Conservation (phyloP, 805 yeast species). For the Myxozyma vanderwaltii region DNA sequence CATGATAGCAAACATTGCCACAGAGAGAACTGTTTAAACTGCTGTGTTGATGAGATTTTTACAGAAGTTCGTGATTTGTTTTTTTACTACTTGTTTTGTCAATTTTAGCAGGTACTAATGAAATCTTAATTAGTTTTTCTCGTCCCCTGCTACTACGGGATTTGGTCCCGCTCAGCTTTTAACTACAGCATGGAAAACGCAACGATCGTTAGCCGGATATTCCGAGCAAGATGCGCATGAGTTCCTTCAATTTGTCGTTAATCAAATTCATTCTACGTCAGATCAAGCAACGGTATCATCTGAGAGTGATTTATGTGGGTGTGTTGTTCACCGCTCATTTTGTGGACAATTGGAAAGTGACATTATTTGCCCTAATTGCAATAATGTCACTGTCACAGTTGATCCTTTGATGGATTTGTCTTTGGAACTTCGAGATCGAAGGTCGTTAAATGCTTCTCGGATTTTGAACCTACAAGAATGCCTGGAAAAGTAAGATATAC, state of each 20-base stretch:
- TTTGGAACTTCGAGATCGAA: slow-evolving; percentile 42
- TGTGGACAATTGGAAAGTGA: slow-evolving; percentile 81
- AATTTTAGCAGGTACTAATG: not conserved
- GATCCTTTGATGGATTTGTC: slow-evolving; percentile 93
- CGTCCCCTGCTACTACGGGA: slow-evolving; percentile 62
- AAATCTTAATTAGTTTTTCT: slow-evolving; percentile 56
- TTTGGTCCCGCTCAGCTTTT: slow-evolving; percentile 80
- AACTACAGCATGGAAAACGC: slow-evolving; percentile 84
- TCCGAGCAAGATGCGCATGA: slow-evolving; percentile 99
- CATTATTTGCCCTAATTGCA: slow-evolving; percentile 72
- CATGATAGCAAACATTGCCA: slow-evolving; percentile 59
- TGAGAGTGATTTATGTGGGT: slow-evolving; percentile 53
- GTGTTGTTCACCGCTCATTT: slow-evolving; percentile 81
- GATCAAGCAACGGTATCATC: slow-evolving; percentile 3
- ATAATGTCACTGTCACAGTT: slow-evolving; percentile 61
- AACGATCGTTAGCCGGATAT: slow-evolving; percentile 86
- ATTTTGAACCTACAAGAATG: slow-evolving; percentile 39
- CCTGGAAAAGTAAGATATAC: slow-evolving; percentile 26
- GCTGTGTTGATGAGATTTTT: slow-evolving; percentile 80
- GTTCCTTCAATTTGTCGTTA: slow-evolving; percentile 87
- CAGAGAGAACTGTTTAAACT: slow-evolving; percentile 64
- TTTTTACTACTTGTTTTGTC: no score
- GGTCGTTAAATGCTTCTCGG: slow-evolving; percentile 16
- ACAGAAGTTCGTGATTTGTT: slow-evolving; percentile 45
- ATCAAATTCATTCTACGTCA: slow-evolving; percentile 65